Evolutionary conservation across 331 rosid species (phyloP).

Genomic region (Pyrus hybrid): DNA sequence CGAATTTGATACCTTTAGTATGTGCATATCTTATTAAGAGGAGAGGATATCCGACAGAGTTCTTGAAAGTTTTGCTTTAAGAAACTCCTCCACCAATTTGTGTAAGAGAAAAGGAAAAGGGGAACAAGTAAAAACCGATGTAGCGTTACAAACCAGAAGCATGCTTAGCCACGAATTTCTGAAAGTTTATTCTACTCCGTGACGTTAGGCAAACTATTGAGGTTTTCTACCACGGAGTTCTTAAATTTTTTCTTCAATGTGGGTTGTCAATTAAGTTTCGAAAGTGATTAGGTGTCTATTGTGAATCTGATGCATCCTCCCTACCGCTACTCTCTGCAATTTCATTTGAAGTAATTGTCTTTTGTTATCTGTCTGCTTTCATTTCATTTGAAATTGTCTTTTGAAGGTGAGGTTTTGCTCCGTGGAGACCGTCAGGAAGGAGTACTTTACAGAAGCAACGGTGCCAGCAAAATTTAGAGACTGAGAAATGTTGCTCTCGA

Average conservation of each 20-base stretch:
- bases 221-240: not conserved
- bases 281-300: not conserved
- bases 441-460: conserved; percentile 63
- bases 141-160: not conserved
- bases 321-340: not conserved
- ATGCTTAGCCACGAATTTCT: not conserved
- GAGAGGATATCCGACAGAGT: not conserved
- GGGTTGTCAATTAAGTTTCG: not conserved
- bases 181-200: not conserved
- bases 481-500: conserved; percentile 15
- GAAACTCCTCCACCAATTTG: not conserved
- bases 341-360: too few relatives aligned
- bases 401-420: conserved; percentile 85
- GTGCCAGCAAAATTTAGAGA: conserved; percentile 57
- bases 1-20: not conserved
- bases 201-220: not conserved
- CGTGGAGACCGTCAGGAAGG: conserved; percentile 55
- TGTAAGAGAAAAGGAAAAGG: not conserved
- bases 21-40: not conserved
- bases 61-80: not conserved
- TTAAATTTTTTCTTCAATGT: too few relatives aligned
- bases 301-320: not conserved
- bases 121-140: not conserved
- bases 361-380: not conserved
- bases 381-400: not conserved